Percentiles rank a stretch among this genome's conserved stretches.
Conservation (phyloP, 2,329 filamentous ascomycete genomes). For the Alternaria sp. region DNA sequence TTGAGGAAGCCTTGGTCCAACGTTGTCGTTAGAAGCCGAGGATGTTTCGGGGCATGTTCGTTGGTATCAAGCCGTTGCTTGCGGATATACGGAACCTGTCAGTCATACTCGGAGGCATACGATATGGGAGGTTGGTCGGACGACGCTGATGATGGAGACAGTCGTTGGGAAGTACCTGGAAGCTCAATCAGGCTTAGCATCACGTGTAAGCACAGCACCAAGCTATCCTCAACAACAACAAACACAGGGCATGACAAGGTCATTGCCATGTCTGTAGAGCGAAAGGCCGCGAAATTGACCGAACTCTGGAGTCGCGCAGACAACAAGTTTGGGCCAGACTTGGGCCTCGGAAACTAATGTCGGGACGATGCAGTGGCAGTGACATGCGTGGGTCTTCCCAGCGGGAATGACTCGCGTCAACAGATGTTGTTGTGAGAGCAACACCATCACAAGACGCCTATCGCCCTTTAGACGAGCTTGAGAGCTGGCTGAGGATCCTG, state of each 20-base stretch:
- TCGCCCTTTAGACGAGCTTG: rapidly evolving
- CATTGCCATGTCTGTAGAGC: neutral
- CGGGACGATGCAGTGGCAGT: constrained; percentile 7
- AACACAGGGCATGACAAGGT: neutral
- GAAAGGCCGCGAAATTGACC: neutral
- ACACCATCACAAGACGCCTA: rapidly evolving
- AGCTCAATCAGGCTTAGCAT: no score
- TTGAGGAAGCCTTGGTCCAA: no score
- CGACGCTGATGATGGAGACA: no score
- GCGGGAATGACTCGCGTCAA: constrained; percentile 11
- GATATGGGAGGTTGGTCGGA: no score
- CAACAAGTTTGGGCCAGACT: constrained; percentile 2
- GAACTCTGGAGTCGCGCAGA: neutral
- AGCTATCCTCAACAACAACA: neutral
- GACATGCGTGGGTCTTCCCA: constrained; percentile 13
- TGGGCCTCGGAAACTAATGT: constrained; percentile 11
- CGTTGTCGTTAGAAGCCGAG: no score
- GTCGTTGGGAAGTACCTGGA: no score
- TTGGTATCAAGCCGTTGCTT: neutral
- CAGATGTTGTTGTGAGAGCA: neutral
- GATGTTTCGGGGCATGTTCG: neutral
- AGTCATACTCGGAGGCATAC: no score
- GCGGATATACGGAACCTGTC: no score
- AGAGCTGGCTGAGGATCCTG: neutral
- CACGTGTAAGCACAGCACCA: no score